Base-by-base conservation (phyloP, 179 eudicot genomes). In the Silene vulgaris region DNA sequence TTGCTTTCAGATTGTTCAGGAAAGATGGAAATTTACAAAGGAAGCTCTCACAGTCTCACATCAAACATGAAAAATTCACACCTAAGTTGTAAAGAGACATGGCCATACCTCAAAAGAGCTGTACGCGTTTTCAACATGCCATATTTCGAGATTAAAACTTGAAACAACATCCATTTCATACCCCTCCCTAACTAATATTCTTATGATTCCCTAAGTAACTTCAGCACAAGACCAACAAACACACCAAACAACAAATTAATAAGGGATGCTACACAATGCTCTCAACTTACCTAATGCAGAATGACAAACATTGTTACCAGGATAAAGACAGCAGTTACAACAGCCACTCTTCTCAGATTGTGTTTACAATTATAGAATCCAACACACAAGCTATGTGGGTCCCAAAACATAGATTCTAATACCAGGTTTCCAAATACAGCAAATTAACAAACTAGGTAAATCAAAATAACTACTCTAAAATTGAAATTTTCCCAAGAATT, bases 381-480 rank as follows among this genome's bases (percentile, higher is more conserved):
- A 73, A 23, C 2, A 16, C 73, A 78, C 0, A 65, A 65, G 8
- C 72, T 65, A 56, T 32, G 35, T 72, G 28, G 76, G 73, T 9
- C 72, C 57, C 73, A 78, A 72, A 45, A 23, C 54, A 78, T 8
- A 43, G 14, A 14, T 52, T 52, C 17, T 32, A 14, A 40, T 57
- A 57, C 11, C 26, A 2, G 16, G 37, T 57, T 26, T 16, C 57
- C n/a, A 50, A 23, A 37, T 50, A 19, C 19, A 50, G 48, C 16
- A 68, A 50, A 63, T 4, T 50, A 35, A 19, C 11, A 75, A 52
- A 71, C 79, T 59, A 75, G 71, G 8, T n/a, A 45, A 76, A 56
- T n/a, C 7, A 17, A 23, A 73, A 8, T 4, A 63, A 64, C 40
- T 45, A 60, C 54, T 19, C 11, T 20, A 59, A 30, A 4, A 7